Evolutionary conservation across 208 protist species (phyloP).

Genomic region (Trypanosoma grayi): DNA sequence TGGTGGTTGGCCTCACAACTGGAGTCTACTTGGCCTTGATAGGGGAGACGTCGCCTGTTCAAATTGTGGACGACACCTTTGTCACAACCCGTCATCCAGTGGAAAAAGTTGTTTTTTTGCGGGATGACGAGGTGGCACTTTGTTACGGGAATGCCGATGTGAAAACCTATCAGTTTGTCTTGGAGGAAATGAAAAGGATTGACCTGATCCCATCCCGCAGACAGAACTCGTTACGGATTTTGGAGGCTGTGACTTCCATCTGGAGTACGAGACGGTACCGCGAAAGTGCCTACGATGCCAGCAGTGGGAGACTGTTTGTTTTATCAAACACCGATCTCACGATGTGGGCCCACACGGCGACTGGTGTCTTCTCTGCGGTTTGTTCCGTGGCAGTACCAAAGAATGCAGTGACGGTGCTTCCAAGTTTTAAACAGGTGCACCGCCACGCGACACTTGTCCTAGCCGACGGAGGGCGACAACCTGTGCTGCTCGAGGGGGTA

Average conservation of each 20-base stretch:
- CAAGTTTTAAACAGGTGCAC: constrained; percentile 11
- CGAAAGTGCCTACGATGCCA: constrained; percentile 16
- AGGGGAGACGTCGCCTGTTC: constrained; percentile 11
- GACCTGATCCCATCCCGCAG: constrained; percentile 8
- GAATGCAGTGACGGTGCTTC: constrained; percentile 10
- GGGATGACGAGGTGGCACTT: constrained; percentile 24
- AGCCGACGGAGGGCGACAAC: constrained; percentile 35
- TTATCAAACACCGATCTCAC: constrained; percentile 24
- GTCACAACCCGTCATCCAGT: constrained; percentile 41
- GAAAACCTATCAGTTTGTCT: constrained; percentile 32
- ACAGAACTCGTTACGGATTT: constrained; percentile 13
- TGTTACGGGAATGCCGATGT: constrained; percentile 64
- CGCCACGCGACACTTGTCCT: constrained; percentile 38
- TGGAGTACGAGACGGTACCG: constrained; percentile 12
- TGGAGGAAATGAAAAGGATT: constrained; percentile 20
- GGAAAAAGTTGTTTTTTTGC: constrained; percentile 37
- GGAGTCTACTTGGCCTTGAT: constrained; percentile 45
- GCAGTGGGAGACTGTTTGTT: constrained; percentile 16
- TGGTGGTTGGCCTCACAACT: constrained; percentile 50
- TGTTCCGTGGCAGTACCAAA: constrained; percentile 6
- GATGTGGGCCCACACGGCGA: constrained; percentile 10
- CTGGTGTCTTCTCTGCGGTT: constrained; percentile 1
- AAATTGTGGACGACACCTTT: constrained; percentile 24
- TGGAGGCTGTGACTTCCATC: constrained; percentile 18
- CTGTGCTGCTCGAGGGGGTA: constrained; percentile 24